Evolutionary conservation across 371 early-diverging fungal species (phyloP).

Genomic region (Phascolomyces articulosus): DNA sequence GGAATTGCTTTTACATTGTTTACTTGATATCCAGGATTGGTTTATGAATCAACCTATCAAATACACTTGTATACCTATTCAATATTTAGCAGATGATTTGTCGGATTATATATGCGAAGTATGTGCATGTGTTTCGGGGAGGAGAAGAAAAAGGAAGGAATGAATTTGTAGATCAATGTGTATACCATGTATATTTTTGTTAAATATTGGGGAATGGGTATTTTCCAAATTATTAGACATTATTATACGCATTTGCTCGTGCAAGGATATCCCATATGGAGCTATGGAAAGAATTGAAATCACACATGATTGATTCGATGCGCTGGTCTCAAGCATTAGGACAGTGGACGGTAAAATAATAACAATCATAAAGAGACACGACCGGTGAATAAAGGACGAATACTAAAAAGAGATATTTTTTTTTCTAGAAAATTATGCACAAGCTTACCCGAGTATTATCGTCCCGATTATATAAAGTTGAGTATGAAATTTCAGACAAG

Average conservation of each 20-base stretch:
- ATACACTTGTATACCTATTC: slow-evolving; percentile 48
- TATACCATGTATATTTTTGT: not conserved
- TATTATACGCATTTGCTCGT: slow-evolving; percentile 60
- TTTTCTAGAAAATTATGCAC: slow-evolving; percentile 58
- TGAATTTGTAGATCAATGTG: not conserved
- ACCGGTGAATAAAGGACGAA: no score
- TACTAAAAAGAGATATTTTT: no score
- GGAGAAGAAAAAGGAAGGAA: slow-evolving; percentile 4
- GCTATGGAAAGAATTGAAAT: slow-evolving; percentile 55
- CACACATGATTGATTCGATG: slow-evolving; percentile 45
- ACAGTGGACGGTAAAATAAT: slow-evolving; percentile 57
- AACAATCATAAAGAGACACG: not conserved
- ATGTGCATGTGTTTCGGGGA: not conserved
- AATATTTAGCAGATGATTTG: slow-evolving; percentile 55
- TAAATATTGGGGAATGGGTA: not conserved
- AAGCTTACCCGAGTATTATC: slow-evolving; percentile 57
- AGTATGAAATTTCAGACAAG: slow-evolving; percentile 39
- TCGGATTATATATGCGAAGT: slow-evolving; percentile 62
- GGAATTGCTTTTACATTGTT: slow-evolving; percentile 50
- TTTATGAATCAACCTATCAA: slow-evolving; percentile 56
- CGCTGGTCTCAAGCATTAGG: slow-evolving; percentile 56
- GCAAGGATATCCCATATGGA: slow-evolving; percentile 48
- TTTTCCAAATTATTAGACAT: slow-evolving; percentile 36
- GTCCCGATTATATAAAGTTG: slow-evolving; percentile 52
- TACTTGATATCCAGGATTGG: slow-evolving; percentile 60